A percentile compares a stretch with the other conserved stretches of the same genome.
phyloP scores from a whole-genome alignment of 2,329 filamentous ascomycete species.

The Colletotrichum sp. region DNA sequence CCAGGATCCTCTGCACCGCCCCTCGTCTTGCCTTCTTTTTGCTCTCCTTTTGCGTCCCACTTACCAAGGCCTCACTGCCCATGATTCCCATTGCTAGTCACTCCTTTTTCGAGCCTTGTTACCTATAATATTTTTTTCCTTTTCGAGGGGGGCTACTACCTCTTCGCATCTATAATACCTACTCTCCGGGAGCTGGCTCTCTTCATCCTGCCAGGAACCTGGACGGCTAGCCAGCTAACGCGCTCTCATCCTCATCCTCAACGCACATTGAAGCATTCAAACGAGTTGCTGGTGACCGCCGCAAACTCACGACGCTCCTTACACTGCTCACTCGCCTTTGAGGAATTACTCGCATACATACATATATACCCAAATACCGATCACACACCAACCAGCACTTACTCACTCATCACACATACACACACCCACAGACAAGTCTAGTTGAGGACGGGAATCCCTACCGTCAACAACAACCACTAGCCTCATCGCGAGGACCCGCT shows the following conservation, averaged over 20 bases:
- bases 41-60: constrained; percentile 48
- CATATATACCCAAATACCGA: not conserved
- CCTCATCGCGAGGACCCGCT: constrained; percentile 43
- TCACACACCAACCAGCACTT: not conserved
- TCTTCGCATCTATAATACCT: constrained; percentile 45
- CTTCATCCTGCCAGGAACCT: constrained; percentile 47
- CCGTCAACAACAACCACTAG: constrained; percentile 28
- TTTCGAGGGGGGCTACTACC: constrained; percentile 36
- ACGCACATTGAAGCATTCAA: constrained; percentile 34
- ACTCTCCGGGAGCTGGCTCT: constrained; percentile 57
- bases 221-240: constrained; percentile 39
- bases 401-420: not conserved
- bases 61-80: constrained; percentile 39
- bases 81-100: constrained; percentile 49
- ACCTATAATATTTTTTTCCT: constrained; percentile 29
- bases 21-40: constrained; percentile 46
- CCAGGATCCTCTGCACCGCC: constrained; percentile 52
- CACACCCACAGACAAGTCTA: not conserved
- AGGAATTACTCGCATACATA: constrained; percentile 24
- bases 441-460: constrained; percentile 24
- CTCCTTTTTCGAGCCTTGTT: constrained; percentile 47
- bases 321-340: constrained; percentile 26
- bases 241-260: constrained; percentile 17
- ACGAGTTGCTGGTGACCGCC: constrained; percentile 42
- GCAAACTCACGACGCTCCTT: constrained; percentile 50